These are phyloP conservation scores for Boletus edulis DNA, from an alignment of 768 basidiomycete genomes.

Conservation along the genomic window DNA sequence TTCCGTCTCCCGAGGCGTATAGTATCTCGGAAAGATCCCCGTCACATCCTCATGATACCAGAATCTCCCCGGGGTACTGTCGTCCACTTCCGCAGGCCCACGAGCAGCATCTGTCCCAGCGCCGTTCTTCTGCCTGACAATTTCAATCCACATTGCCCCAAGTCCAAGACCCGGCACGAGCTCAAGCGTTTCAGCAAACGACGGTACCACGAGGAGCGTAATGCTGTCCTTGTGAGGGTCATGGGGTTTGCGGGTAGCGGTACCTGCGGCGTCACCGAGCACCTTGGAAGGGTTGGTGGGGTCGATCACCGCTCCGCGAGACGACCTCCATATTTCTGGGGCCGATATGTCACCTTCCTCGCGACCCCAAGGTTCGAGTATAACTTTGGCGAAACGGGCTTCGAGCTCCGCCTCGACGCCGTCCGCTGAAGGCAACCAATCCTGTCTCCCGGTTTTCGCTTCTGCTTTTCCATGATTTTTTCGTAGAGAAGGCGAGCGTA, in stretches of 20 bases:
- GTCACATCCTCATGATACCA: slow-evolving; percentile 64
- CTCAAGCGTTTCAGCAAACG: slow-evolving; percentile 38
- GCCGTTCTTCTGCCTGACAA: slow-evolving; percentile 39
- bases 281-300: slow-evolving; percentile 16
- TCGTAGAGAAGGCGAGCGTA: background rate
- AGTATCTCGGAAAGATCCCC: slow-evolving; percentile 54
- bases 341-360: slow-evolving; percentile 37
- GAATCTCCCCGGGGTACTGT: slow-evolving; percentile 22
- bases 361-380: slow-evolving; percentile 54
- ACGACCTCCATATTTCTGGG: slow-evolving; percentile 36
- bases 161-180: slow-evolving; percentile 54
- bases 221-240: slow-evolving; percentile 58
- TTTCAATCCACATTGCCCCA: slow-evolving; percentile 67
- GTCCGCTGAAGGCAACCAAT: slow-evolving; percentile 21
- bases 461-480: background rate
- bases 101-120: background rate
- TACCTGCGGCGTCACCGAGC: background rate
- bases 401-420: slow-evolving; percentile 49
- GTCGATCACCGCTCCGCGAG: slow-evolving; percentile 36
- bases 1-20: slow-evolving; percentile 27
- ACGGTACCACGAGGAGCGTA: slow-evolving; percentile 52
- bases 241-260: slow-evolving; percentile 34
- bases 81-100: slow-evolving; percentile 7
- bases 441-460: background rate
- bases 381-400: slow-evolving; percentile 45